phyloP scores from a whole-genome alignment of 2,329 filamentous ascomycete genomes.

The Truncatella angustata region DNA sequence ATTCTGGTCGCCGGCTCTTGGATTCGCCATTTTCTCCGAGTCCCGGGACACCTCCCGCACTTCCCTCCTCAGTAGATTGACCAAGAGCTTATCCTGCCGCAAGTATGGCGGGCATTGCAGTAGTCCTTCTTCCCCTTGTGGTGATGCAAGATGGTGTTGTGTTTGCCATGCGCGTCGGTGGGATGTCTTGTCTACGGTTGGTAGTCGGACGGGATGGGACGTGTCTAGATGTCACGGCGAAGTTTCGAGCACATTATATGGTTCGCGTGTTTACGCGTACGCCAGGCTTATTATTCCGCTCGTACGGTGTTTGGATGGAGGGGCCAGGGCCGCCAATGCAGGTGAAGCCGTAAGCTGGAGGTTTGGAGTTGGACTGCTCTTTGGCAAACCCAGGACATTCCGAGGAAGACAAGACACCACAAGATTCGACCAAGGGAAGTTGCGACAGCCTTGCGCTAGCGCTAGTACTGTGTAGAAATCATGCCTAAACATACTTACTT shows the following conservation, averaged over 20 bases:
- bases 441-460: constrained; percentile 14
- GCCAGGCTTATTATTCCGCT: too few relatives aligned
- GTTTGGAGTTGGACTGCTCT: too few relatives aligned
- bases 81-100: background rate
- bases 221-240: background rate
- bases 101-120: background rate
- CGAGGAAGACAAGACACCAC: too few relatives aligned
- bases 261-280: too few relatives aligned
- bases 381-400: too few relatives aligned
- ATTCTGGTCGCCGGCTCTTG: constrained; percentile 19
- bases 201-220: too few relatives aligned
- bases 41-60: background rate
- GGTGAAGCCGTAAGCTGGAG: too few relatives aligned
- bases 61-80: background rate
- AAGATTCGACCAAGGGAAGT: constrained; percentile 2
- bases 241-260: background rate
- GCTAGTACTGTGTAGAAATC: too few relatives aligned
- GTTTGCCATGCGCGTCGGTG: constrained; percentile 8
- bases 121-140: constrained; percentile 2
- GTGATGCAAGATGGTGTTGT: background rate
- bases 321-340: too few relatives aligned
- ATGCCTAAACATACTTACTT: too few relatives aligned
- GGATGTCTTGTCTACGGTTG: background rate
- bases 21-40: constrained; percentile 7
- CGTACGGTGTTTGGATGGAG: too few relatives aligned